Evolutionary conservation across 345 rosid genomes (phyloP).

Genomic region (Balakata baccata): DNA sequence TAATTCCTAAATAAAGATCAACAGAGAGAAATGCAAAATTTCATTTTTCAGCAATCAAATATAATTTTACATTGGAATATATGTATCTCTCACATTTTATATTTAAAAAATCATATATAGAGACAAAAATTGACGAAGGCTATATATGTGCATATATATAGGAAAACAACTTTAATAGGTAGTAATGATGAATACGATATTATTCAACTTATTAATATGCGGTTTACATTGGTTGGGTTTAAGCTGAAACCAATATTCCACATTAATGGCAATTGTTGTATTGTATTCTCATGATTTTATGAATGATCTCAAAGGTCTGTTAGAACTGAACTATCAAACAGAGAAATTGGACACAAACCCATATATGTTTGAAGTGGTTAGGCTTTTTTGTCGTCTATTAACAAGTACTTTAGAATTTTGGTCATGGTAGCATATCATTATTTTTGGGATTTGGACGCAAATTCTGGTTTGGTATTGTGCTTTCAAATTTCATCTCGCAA

Average conservation of each 20-base stretch:
- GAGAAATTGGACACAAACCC: conserved; percentile 1
- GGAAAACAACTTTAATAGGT: not conserved
- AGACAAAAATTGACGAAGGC: not conserved
- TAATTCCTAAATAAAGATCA: no score
- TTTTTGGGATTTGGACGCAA: no score
- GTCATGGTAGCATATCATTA: conserved; percentile 7
- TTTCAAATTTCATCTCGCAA: no score
- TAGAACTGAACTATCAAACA: conserved; percentile 24
- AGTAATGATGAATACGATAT: not conserved
- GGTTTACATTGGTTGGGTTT: not conserved
- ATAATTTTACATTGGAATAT: no score
- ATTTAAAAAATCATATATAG: not conserved
- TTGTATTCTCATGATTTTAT: not conserved
- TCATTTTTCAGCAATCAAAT: no score
- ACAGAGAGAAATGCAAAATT: no score
- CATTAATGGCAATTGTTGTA: not conserved
- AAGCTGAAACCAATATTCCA: not conserved
- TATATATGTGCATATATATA: no score
- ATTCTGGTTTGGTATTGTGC: no score
- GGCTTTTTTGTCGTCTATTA: conserved; percentile 18
- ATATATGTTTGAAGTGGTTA: not conserved
- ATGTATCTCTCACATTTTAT: no score
- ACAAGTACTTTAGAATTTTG: conserved; percentile 4
- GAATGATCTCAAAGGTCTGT: not conserved
- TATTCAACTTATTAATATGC: not conserved